Base-by-base conservation (phyloP, 2,329 filamentous ascomycete genomes). In the Fusarium neocosmosporiellum region DNA sequence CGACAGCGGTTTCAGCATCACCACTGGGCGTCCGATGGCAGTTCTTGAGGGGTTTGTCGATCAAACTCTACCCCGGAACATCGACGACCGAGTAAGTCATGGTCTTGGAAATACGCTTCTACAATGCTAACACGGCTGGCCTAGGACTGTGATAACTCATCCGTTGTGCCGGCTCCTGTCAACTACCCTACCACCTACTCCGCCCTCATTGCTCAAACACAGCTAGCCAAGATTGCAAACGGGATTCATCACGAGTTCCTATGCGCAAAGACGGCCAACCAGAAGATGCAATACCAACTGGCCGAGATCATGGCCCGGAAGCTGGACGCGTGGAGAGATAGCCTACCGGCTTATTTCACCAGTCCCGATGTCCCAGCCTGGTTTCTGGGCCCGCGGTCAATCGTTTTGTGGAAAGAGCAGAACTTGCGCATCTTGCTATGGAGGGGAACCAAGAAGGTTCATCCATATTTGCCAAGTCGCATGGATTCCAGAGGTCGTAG, bases 351-450 rank as follows among this genome's bases (percentile, higher is more conserved):
- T 1, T 85, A 83, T 76, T 83, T 82, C 54, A 71, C 75, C 4
- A 77, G 77, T 5, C 43, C 66, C 1, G 74, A 79, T 0, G 67
- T 82, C 14, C 80, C 82, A 2, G 33, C 69, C 2, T 82, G 80
- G 76, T 85, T 83, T 48, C 67, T 75, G 0, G 80, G 81, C 6
- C 81, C 83, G 1, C 78, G 83, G 36, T 75, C 79, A 1, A 80
- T 85, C 7, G 80, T 84, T 7, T 74, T 81, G 27, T 85, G 84
- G 83, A 81, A 84, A 50, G 81, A 82, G 53, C 79, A 81, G 20
- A 86, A 86, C 57, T 78, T 86, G 5, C 79, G 83, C 2, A 84
- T 86, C 62, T 80, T 86, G 11, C 80, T 86, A 48, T 85, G 79
- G 79, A 70, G 80, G 9, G 78, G 79, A 5, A 78, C 81, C 58